Percentiles rank a stretch among this genome's conserved stretches.
These are phyloP conservation scores for Leccinum subgranulosum DNA, from an alignment of 768 basidiomycete genomes.

Conservation along the genomic window DNA sequence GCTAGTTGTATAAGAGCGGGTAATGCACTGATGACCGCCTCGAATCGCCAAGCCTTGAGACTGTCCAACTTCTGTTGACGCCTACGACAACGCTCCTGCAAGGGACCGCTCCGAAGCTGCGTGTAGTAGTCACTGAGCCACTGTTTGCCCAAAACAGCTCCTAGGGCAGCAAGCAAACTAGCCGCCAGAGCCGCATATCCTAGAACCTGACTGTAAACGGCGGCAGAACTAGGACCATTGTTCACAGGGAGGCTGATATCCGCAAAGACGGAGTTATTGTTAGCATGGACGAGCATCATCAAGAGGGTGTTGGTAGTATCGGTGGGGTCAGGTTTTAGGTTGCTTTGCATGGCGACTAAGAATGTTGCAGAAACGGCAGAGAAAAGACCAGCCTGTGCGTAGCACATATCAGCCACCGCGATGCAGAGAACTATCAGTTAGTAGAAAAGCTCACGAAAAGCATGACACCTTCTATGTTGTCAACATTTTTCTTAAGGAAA, in stretches of 20 bases:
- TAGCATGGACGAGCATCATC: slow-evolving; percentile 13
- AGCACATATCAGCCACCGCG: not conserved
- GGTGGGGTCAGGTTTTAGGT: slow-evolving; percentile 30
- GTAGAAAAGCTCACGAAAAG: not conserved
- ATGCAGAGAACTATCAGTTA: not conserved
- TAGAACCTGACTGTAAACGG: slow-evolving; percentile 16
- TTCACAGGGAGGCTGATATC: slow-evolving; percentile 9
- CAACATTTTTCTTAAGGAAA: not conserved
- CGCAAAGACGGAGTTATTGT: slow-evolving; percentile 10
- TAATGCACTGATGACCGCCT: slow-evolving; percentile 8
- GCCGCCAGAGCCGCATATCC: slow-evolving; percentile 21
- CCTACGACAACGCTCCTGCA: slow-evolving; percentile 12
- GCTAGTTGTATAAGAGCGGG: slow-evolving; percentile 22
- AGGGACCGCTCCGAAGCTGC: slow-evolving; percentile 9
- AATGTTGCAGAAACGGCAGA: slow-evolving; percentile 39
- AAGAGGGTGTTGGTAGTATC: slow-evolving; percentile 29
- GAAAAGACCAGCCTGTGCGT: slow-evolving; percentile 39
- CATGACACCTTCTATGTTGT: slow-evolving; percentile 1
- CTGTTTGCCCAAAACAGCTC: slow-evolving; percentile 18
- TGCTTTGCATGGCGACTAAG: slow-evolving; percentile 34
- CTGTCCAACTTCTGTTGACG: slow-evolving; percentile 19
- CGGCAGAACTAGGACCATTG: slow-evolving; percentile 14
- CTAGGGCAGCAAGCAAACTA: slow-evolving; percentile 22
- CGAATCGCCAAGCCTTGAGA: slow-evolving; percentile 17
- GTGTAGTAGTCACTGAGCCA: slow-evolving; percentile 13